Base-by-base conservation (phyloP, 140 eudicot genomes). In the Cichorium intybus region DNA sequence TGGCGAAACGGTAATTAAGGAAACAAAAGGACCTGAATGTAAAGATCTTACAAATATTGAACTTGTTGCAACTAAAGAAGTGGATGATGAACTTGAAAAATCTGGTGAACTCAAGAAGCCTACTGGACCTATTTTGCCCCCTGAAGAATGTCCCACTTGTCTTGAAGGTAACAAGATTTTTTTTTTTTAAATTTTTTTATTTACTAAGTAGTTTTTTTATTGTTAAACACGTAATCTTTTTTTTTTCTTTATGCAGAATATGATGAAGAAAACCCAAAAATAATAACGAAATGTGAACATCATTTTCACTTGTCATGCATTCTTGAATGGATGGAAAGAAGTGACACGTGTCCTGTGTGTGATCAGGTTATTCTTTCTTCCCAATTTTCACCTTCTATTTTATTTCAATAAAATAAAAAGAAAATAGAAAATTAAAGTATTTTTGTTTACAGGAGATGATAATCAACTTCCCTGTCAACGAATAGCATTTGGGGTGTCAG, bases 301-400 rank as follows among this genome's bases (percentile, higher is more conserved):
- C 92, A 92, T 83, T 92, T 88, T 76, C 99, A 92, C 78, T 85
- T 92, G 47, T 78, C 97, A 14, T 92, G 99, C 80, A 92, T 92
- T 74, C 85, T 85, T 41, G 99, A 88, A 75, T 92, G 99, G 99
- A 72, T 92, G 96, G 99, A 92, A 71, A 85, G 99, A 80, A 92
- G 96, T 64, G 93, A 88, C 55, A 84, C 87, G 17, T 92, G 99
- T 56, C 95, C 99, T 23, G 90, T 92, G 49, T 92, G 99, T 72
- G 89, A 81, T 77, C 85, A 88, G 96, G 99, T 92, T 60, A 28
- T 69, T 48, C 37, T 37, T 28, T 11, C 18, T 24, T 67, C 41
- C 33, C 3, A 5, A 51, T 24, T 53, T 29, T 3, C n/a, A 37
- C 46, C 46, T 37, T 37, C 46, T 37, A 10, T 37, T 37, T 37